phyloP scores from a whole-genome alignment of 2,329 filamentous ascomycete species.

The Hymenoscyphus repandus region DNA sequence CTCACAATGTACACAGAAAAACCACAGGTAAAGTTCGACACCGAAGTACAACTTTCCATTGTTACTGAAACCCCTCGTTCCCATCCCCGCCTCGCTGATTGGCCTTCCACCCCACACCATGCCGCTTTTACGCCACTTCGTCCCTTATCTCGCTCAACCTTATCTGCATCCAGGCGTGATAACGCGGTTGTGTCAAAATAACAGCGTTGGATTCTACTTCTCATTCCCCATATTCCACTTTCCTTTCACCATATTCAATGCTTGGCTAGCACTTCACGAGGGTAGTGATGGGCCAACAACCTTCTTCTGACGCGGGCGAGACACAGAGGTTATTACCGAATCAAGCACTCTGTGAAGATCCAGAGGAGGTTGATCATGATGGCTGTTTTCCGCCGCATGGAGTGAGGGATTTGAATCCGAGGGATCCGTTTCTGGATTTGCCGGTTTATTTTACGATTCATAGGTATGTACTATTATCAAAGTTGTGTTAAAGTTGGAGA shows the following conservation, averaged over 20 bases:
- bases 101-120: neutral
- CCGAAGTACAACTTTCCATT: no score
- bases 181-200: neutral
- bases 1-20: neutral
- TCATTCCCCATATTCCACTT: neutral
- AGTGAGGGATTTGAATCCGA: conserved; percentile 21
- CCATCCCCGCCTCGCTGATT: neutral
- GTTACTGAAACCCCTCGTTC: neutral
- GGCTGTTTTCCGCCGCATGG: conserved; percentile 27
- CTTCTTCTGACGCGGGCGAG: conserved; percentile 3
- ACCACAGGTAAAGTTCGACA: no score
- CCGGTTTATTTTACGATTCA: conserved; percentile 77
- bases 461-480: conserved; percentile 35
- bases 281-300: neutral
- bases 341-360: conserved; percentile 5
- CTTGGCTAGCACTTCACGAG: no score
- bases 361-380: conserved; percentile 21
- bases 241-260: neutral
- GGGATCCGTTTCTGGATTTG: conserved; percentile 38
- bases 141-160: conserved; percentile 1
- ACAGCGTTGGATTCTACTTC: neutral
- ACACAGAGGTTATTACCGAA: conserved; percentile 12
- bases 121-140: conserved; percentile 1
- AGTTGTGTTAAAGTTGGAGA: neutral
- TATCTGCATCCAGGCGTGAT: neutral